Conservation (phyloP, 75 land plant species). For the Pinus tabuliformis region DNA sequence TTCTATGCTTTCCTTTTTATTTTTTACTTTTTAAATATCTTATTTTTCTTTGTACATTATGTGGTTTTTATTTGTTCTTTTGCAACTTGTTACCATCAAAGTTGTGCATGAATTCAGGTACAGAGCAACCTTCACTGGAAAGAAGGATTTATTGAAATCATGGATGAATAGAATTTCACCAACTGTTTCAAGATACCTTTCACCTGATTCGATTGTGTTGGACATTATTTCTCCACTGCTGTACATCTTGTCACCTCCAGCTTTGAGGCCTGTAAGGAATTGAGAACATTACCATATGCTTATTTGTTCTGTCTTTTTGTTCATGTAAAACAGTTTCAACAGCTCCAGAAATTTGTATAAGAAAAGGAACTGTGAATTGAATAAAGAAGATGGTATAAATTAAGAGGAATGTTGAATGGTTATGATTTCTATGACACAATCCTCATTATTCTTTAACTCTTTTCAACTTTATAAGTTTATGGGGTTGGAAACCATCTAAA, state of each 20-base stretch:
- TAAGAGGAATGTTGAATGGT: no score
- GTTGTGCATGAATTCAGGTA: constrained; percentile 33
- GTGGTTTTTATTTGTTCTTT: constrained; percentile 1
- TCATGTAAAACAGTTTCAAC: no score
- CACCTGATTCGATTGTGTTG: constrained; percentile 49
- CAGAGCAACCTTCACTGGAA: constrained; percentile 48
- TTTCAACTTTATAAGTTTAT: no score
- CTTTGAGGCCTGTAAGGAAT: constrained; percentile 75
- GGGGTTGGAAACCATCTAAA: no score
- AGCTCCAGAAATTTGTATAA: no score
- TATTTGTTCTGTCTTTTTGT: no score
- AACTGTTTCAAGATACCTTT: constrained; percentile 62
- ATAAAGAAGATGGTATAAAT: no score
- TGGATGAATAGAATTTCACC: constrained; percentile 75
- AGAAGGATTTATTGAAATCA: constrained; percentile 57
- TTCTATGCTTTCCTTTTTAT: background rate
- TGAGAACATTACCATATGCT: no score
- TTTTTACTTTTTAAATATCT: background rate
- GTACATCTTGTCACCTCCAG: constrained; percentile 75
- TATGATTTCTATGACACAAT: no score
- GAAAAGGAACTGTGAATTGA: no score
- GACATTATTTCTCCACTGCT: constrained; percentile 77
- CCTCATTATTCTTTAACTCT: no score
- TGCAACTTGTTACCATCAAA: constrained; percentile 2
- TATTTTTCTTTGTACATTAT: background rate